phyloP scores from a whole-genome alignment of 116 monocot genomes.

The Phalaenopsis hybrid region DNA sequence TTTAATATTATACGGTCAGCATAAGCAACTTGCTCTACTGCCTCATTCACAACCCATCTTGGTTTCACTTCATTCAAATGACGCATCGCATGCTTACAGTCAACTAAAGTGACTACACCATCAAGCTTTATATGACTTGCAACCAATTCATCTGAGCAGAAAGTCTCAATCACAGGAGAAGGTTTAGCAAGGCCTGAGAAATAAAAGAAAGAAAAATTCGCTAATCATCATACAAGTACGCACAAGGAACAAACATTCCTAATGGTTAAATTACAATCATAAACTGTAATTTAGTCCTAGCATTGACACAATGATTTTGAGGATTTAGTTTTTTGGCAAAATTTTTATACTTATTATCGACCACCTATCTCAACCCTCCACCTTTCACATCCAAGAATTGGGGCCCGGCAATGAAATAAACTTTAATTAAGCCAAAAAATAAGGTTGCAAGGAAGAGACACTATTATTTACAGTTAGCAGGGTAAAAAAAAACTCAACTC shows the following conservation, averaged over 20 bases:
- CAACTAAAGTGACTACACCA: conserved; percentile 92
- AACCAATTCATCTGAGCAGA: conserved; percentile 92
- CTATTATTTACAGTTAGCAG: not conserved
- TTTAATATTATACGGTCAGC: conserved; percentile 94
- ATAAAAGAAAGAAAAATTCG: not conserved
- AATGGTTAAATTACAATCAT: not conserved
- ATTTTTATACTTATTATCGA: too few species aligned
- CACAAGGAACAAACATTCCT: not conserved
- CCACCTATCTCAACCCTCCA: too few species aligned
- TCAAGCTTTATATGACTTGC: conserved; percentile 81
- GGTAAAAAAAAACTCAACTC: not conserved
- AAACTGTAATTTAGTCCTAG: not conserved
- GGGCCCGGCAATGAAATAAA: not conserved
- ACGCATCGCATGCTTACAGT: conserved; percentile 89
- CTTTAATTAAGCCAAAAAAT: not conserved
- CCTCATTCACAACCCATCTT: conserved; percentile 96
- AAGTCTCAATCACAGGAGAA: conserved; percentile 94
- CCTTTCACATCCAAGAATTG: too few species aligned
- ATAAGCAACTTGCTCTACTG: conserved; percentile 94
- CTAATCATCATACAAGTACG: not conserved
- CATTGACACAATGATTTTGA: too few species aligned
- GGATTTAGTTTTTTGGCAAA: too few species aligned
- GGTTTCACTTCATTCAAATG: conserved; percentile 93
- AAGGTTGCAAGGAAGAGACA: not conserved
- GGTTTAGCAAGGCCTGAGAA: conserved; percentile 88